phyloP scores from a whole-genome alignment of 2,329 filamentous ascomycete species.

The Cercospora berteroae region DNA sequence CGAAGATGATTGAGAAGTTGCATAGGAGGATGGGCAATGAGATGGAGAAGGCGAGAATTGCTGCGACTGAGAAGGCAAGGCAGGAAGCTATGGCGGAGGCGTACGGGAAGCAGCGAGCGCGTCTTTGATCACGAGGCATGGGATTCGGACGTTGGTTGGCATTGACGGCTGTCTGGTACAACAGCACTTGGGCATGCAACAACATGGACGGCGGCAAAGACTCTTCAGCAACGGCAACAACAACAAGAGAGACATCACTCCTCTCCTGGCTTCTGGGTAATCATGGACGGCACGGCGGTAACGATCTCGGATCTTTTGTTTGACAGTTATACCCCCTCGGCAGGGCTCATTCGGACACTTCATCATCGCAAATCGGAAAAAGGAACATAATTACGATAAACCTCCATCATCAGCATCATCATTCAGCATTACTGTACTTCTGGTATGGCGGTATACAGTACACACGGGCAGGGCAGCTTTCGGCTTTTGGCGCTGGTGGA shows the following conservation, averaged over 20 bases:
- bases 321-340: conserved; percentile 16
- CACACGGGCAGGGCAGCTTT: background rate
- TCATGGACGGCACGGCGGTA: background rate
- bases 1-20: conserved; percentile 21
- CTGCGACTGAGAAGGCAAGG: background rate
- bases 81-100: background rate
- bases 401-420: background rate
- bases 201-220: background rate
- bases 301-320: conserved; percentile 10
- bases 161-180: background rate
- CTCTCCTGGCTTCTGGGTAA: background rate
- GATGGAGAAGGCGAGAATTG: conserved; percentile 1
- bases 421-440: background rate
- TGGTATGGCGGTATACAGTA: background rate
- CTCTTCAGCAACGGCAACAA: background rate
- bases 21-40: conserved; percentile 9
- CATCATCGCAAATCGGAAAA: background rate
- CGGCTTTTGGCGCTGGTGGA: background rate
- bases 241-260: background rate
- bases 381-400: background rate
- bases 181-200: background rate
- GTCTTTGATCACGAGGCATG: background rate
- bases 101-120: background rate
- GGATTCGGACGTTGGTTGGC: background rate
- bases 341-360: conserved; percentile 1